phyloP scores from a whole-genome alignment of 352 stramenopile genomes.

The Aphanomyces astaci region DNA sequence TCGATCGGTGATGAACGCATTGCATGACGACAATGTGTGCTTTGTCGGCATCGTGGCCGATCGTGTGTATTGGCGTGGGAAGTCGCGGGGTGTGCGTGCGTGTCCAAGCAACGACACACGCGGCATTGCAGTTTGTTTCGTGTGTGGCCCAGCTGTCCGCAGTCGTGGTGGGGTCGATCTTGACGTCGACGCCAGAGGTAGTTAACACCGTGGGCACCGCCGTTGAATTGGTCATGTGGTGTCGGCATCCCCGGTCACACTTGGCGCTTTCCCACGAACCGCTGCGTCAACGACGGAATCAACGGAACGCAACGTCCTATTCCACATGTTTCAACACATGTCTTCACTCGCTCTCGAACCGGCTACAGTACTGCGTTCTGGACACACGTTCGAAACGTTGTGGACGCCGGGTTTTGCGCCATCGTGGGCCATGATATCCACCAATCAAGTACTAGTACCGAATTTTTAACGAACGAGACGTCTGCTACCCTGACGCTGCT shows the following conservation, averaged over 20 bases:
- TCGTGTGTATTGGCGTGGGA: conserved; percentile 47
- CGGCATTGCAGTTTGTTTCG: conserved; percentile 48
- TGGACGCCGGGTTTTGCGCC: too few relatives aligned
- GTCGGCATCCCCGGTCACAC: conserved; percentile 41
- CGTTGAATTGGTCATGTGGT: conserved; percentile 56
- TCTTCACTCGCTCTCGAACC: conserved; percentile 29
- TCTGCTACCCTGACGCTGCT: conserved; percentile 33
- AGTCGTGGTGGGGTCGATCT: conserved; percentile 42
- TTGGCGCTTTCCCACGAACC: conserved; percentile 38
- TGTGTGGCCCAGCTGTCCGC: conserved; percentile 52
- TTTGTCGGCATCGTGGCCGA: conserved; percentile 73
- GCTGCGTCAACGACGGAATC: conserved; percentile 44
- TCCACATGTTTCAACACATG: conserved; percentile 41
- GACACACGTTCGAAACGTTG: too few relatives aligned
- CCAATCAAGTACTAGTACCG: too few relatives aligned
- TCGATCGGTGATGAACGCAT: conserved; percentile 43
- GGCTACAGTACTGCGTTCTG: too few relatives aligned
- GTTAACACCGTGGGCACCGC: conserved; percentile 47
- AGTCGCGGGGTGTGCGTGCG: conserved; percentile 42
- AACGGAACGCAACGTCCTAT: conserved; percentile 57
- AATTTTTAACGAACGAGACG: too few relatives aligned
- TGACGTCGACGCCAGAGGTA: conserved; percentile 54
- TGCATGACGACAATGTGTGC: conserved; percentile 48
- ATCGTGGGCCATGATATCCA: too few relatives aligned
- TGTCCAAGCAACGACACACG: conserved; percentile 37